Base-by-base conservation (phyloP, 495 filamentous ascomycete genomes). In the Aspergillus kassunensis region DNA sequence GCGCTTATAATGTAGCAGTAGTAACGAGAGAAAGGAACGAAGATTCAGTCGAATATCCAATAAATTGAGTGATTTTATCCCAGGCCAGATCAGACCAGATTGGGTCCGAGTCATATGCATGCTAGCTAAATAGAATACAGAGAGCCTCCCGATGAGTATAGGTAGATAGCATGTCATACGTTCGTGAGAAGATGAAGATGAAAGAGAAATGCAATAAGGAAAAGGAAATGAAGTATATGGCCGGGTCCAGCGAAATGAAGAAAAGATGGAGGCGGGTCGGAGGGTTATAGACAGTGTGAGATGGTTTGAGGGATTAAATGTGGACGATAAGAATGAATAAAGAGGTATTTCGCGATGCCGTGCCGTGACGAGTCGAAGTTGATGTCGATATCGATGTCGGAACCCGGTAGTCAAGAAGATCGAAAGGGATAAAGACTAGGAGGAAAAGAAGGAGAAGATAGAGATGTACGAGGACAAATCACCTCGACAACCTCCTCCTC, bases 301-400 rank as follows among this genome's bases (percentile, higher is more conserved):
- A 29, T 13, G 20, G 40, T 25, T 43, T 46, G 27, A 45, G 18
- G 34, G 9, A 27, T 27, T 21, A 27, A 18, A 24, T 6, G 29
- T 9, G n/a, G 18, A 39, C 9, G 24, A 4, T 4, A 12, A 42
- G 27, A 21, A 44, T 27, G 15, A 23, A 23, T 18, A 51, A n/a
- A 30, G 34, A 54, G 34, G 31, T 46, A 47, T 46, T 43, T 34
- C 35, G 51, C 43, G n/a, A 33, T 9, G 21, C 10, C n/a, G 39
- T 11, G 19, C 15, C 25, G 43, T 19, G 43, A 34, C 12, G 42
- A 45, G 23, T 21, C 29, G 43, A 6, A 46, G 8, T 11, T n/a
- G 43, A 33, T 34, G n/a, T 46, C 31, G 23, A 18, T 7, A 24
- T 31, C 30, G 30, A n/a, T 9, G 30, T 33, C 10, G 4, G 4